A percentile compares a stretch with the other conserved stretches of the same genome.
These are phyloP conservation scores for Prototheca wickerhamii DNA, from an alignment of 163 green algal genomes.

Conservation along the genomic window DNA sequence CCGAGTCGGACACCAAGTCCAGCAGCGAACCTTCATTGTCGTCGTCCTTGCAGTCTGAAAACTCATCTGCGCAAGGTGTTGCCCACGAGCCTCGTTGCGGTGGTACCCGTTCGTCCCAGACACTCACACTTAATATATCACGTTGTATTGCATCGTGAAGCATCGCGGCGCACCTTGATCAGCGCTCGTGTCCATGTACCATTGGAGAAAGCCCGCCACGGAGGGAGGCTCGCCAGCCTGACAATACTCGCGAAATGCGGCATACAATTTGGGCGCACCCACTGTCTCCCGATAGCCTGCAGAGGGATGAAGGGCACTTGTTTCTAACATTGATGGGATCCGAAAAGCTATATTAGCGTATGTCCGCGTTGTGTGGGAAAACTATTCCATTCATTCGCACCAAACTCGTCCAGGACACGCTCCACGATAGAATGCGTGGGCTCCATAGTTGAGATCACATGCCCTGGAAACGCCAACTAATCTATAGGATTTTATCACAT, in stretches of 20 bases:
- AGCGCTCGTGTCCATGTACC: slow-evolving; percentile 9
- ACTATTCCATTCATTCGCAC: slow-evolving; percentile 2
- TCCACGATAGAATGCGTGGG: slow-evolving; percentile 17
- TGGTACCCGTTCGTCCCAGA: too few relatives aligned
- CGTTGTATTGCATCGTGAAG: not conserved
- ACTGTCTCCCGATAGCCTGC: slow-evolving; percentile 25
- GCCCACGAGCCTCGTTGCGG: too few relatives aligned
- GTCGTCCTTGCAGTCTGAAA: not conserved
- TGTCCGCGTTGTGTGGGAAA: too few relatives aligned
- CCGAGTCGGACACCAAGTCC: not conserved
- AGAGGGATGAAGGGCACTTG: not conserved
- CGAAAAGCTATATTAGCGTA: too few relatives aligned
- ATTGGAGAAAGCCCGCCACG: slow-evolving; percentile 13
- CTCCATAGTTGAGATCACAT: too few relatives aligned
- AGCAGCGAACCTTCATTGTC: not conserved
- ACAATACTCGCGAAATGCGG: slow-evolving; percentile 14
- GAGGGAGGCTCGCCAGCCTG: not conserved
- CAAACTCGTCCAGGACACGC: slow-evolving; percentile 13
- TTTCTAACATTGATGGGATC: not conserved
- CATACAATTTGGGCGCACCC: slow-evolving; percentile 19
- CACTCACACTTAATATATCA: not conserved
- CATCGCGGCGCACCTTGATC: not conserved
- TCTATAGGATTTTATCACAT: too few relatives aligned
- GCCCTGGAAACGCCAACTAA: too few relatives aligned
- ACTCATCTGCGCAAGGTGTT: too few relatives aligned